phyloP scores from a whole-genome alignment of 768 basidiomycete genomes.

The Tricholoma flavovirens region DNA sequence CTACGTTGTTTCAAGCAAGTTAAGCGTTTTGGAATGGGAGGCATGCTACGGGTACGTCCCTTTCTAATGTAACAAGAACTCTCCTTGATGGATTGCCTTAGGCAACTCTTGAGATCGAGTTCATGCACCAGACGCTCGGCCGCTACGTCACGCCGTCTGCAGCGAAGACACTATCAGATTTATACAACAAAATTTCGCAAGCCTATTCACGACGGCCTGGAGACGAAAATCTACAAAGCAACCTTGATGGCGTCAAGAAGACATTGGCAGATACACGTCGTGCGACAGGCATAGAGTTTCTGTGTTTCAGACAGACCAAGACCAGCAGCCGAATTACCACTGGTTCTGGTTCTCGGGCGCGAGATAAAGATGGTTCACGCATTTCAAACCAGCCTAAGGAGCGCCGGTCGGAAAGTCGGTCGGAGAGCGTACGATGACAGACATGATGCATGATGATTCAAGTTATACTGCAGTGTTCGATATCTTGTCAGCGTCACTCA shows the following conservation, averaged over 20 bases:
- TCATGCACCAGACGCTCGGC: slow-evolving; percentile 93
- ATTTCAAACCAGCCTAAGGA: slow-evolving; percentile 17
- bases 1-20: slow-evolving; percentile 84
- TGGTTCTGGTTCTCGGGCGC: slow-evolving; percentile 11
- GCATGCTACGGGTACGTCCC: slow-evolving; percentile 84
- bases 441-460: slow-evolving; percentile 1
- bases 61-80: background rate
- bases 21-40: slow-evolving; percentile 93
- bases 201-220: slow-evolving; percentile 83
- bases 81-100: slow-evolving; percentile 25
- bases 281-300: slow-evolving; percentile 89
- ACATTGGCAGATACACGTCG: slow-evolving; percentile 82
- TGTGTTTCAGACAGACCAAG: slow-evolving; percentile 85
- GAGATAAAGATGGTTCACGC: slow-evolving; percentile 16
- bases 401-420: background rate
- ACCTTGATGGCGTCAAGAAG: slow-evolving; percentile 89
- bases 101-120: slow-evolving; percentile 99
- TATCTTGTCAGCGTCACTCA: too few relatives aligned
- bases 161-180: slow-evolving; percentile 78
- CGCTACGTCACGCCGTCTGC: slow-evolving; percentile 81
- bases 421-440: background rate
- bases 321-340: slow-evolving; percentile 19
- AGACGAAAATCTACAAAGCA: slow-evolving; percentile 79
- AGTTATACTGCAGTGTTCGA: background rate
- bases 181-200: slow-evolving; percentile 93